A percentile compares a stretch with the other conserved stretches of the same genome.
Conservation (phyloP, 1,139 yeast genomes). For the Kurtzmaniella quercitrusa region DNA sequence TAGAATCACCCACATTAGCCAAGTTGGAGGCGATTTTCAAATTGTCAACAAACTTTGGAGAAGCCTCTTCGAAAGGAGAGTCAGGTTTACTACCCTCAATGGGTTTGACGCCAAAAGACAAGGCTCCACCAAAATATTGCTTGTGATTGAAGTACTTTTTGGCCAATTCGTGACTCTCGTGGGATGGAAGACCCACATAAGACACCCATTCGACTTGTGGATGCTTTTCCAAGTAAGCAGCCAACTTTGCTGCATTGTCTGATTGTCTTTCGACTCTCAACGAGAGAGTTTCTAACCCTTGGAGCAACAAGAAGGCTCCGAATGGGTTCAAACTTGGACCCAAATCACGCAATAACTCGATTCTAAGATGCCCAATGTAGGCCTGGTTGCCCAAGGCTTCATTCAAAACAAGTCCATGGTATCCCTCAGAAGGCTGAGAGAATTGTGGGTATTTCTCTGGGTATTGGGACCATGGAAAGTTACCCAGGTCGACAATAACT, state of each 20-base stretch:
- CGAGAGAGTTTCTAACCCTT: constrained; percentile 91
- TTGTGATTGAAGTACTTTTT: constrained; percentile 65
- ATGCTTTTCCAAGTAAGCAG: constrained; percentile 67
- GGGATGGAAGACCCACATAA: constrained; percentile 84
- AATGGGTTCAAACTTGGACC: constrained; percentile 91
- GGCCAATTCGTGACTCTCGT: constrained; percentile 76
- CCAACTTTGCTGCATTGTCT: constrained; percentile 76
- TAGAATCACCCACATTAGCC: constrained; percentile 96
- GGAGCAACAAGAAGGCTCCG: constrained; percentile 77
- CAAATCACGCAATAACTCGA: constrained; percentile 84
- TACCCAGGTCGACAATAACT: constrained; percentile 83
- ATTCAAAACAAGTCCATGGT: constrained; percentile 81
- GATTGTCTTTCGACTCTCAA: constrained; percentile 92
- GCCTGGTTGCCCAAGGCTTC: constrained; percentile 82
- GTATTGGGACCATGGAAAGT: constrained; percentile 84
- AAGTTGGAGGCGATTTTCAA: constrained; percentile 83
- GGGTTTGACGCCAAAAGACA: constrained; percentile 84
- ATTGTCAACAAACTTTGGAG: constrained; percentile 77
- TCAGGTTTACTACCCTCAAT: constrained; percentile 43
- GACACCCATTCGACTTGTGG: constrained; percentile 83
- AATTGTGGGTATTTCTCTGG: constrained; percentile 90
- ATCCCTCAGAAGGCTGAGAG: constrained; percentile 85
- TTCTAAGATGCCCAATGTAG: constrained; percentile 73
- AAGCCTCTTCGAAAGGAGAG: constrained; percentile 60
- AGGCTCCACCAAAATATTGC: constrained; percentile 79